A percentile compares a stretch with the other conserved stretches of the same genome.
These are phyloP conservation scores for Meripilus lineatus DNA, from an alignment of 1,284 basidiomycete genomes.

Conservation along the genomic window DNA sequence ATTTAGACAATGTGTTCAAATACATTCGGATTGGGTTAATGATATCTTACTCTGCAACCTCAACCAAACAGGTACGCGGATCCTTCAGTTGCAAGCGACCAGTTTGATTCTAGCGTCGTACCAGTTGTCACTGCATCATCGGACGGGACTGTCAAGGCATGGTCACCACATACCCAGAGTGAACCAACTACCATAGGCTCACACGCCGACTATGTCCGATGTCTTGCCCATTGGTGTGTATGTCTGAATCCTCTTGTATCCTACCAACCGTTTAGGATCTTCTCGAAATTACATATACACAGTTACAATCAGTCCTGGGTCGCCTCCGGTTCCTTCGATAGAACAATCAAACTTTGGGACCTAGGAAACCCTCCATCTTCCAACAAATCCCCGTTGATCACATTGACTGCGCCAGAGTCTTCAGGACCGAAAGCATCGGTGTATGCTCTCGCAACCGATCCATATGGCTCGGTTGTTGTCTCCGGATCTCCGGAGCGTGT, in stretches of 20 bases:
- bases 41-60: slow-evolving; percentile 90
- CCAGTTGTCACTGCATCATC: slow-evolving; percentile 93
- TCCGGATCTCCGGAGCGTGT: slow-evolving; percentile 91
- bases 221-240: slow-evolving; percentile 69
- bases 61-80: slow-evolving; percentile 75
- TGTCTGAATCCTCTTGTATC: background rate
- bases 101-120: background rate
- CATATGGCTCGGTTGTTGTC: slow-evolving; percentile 77
- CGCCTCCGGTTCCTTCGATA: slow-evolving; percentile 93
- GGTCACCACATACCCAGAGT: slow-evolving; percentile 77
- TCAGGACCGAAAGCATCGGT: slow-evolving; percentile 70
- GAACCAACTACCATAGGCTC: slow-evolving; percentile 77
- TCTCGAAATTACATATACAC: slow-evolving; percentile 16
- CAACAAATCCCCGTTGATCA: slow-evolving; percentile 44
- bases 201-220: slow-evolving; percentile 91
- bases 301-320: slow-evolving; percentile 80
- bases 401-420: slow-evolving; percentile 56
- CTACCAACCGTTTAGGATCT: slow-evolving; percentile 1
- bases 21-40: slow-evolving; percentile 95
- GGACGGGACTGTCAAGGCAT: slow-evolving; percentile 91
- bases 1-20: slow-evolving; percentile 83
- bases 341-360: slow-evolving; percentile 94
- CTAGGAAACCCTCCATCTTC: slow-evolving; percentile 39
- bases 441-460: slow-evolving; percentile 77
- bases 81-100: background rate